phyloP scores from a whole-genome alignment of 768 basidiomycete genomes.

The Leccinum aurantiacum region DNA sequence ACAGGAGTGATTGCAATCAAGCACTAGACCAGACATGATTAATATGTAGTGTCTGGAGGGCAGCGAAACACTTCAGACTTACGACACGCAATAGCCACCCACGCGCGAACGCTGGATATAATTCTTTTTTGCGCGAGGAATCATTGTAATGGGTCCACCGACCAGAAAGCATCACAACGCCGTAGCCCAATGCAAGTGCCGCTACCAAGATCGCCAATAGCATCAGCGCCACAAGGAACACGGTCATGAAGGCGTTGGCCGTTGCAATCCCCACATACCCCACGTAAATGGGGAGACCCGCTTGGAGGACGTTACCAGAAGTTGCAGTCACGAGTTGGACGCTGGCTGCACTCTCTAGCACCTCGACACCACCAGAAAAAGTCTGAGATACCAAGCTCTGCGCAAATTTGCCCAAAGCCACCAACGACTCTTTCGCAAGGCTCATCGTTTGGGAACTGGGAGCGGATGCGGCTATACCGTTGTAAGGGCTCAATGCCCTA shows the following conservation, averaged over 20 bases:
- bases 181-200: constrained; percentile 53
- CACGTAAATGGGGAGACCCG: constrained; percentile 81
- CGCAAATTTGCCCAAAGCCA: constrained; percentile 13
- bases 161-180: constrained; percentile 32
- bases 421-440: constrained; percentile 10
- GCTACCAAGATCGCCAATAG: constrained; percentile 58
- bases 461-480: constrained; percentile 30
- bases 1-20: constrained; percentile 69
- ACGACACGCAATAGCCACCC: constrained; percentile 72
- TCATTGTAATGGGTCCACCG: constrained; percentile 23
- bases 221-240: constrained; percentile 75
- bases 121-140: constrained; percentile 22
- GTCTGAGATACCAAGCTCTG: constrained; percentile 3
- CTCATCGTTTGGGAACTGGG: not conserved
- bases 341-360: constrained; percentile 26
- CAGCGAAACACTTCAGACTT: constrained; percentile 29
- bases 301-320: constrained; percentile 67
- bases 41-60: not conserved
- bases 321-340: constrained; percentile 66
- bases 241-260: constrained; percentile 87
- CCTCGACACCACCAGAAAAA: constrained; percentile 26
- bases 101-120: constrained; percentile 47
- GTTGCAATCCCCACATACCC: constrained; percentile 77
- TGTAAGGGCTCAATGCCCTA: constrained; percentile 79
- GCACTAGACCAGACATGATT: constrained; percentile 38